These are phyloP conservation scores for Penicillium manginii DNA, from an alignment of 495 filamentous ascomycete genomes.

Conservation along the genomic window DNA sequence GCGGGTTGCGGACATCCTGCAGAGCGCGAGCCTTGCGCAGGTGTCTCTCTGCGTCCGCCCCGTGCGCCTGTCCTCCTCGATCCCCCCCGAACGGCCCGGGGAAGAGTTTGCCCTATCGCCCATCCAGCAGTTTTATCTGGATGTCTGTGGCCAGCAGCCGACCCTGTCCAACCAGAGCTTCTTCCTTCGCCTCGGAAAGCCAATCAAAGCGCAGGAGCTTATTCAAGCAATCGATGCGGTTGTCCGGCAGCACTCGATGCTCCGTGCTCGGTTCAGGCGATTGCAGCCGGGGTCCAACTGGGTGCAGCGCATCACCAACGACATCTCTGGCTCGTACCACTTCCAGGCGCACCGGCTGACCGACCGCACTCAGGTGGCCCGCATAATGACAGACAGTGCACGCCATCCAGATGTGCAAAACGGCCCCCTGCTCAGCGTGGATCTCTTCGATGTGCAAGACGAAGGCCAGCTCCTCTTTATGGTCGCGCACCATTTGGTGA, in stretches of 20 bases:
- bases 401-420: slow-evolving; percentile 40
- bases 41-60: slow-evolving; percentile 25
- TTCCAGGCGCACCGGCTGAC: slow-evolving; percentile 38
- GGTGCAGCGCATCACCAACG: too few species aligned
- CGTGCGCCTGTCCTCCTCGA: slow-evolving; percentile 7
- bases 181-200: slow-evolving; percentile 57
- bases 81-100: slow-evolving; percentile 38
- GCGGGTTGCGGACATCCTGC: slow-evolving; percentile 42
- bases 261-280: slow-evolving; percentile 63
- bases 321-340: slow-evolving; percentile 45
- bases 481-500: slow-evolving; percentile 65
- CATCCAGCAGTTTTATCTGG: slow-evolving; percentile 49
- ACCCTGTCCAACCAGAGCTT: slow-evolving; percentile 65
- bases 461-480: slow-evolving; percentile 63
- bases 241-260: slow-evolving; percentile 68
- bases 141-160: too few species aligned
- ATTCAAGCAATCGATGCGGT: slow-evolving; percentile 58
- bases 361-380: slow-evolving; percentile 33
- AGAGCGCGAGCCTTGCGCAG: slow-evolving; percentile 39
- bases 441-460: slow-evolving; percentile 57
- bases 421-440: slow-evolving; percentile 48
- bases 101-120: slow-evolving; percentile 58
- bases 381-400: slow-evolving; percentile 43
- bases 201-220: slow-evolving; percentile 52
- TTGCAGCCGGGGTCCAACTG: slow-evolving; percentile 37